These are phyloP conservation scores for Gymnopus androsaceus DNA, from an alignment of 1,284 basidiomycete genomes.

Conservation along the genomic window DNA sequence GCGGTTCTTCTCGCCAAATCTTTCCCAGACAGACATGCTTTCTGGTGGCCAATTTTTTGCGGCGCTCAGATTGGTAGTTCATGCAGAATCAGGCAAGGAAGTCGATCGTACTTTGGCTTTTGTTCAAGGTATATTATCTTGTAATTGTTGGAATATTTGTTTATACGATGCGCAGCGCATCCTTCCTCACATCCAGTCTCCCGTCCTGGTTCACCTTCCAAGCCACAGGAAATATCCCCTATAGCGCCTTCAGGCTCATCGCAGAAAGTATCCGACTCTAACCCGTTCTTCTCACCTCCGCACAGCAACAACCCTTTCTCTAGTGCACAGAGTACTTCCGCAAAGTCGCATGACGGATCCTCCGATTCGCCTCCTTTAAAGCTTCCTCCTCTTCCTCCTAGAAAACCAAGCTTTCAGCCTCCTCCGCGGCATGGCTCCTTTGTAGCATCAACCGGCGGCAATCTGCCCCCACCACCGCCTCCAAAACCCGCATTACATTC, in stretches of 20 bases:
- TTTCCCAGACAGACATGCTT: constrained; percentile 52
- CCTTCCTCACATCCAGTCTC: constrained; percentile 11
- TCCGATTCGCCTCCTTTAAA: constrained; percentile 8
- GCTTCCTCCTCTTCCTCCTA: constrained; percentile 19
- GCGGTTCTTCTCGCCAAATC: constrained; percentile 56
- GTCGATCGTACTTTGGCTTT: constrained; percentile 66
- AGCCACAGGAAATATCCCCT: background rate
- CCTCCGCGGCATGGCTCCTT: constrained; percentile 23
- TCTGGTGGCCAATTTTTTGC: constrained; percentile 77
- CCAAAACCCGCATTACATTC: constrained; percentile 32
- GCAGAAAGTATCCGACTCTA: constrained; percentile 10
- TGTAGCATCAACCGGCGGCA: constrained; percentile 32
- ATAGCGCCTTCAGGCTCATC: background rate
- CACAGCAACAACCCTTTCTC: constrained; percentile 16
- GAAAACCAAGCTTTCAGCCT: constrained; percentile 24
- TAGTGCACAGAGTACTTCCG: constrained; percentile 11
- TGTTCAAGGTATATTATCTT: constrained; percentile 55
- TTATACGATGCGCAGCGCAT: constrained; percentile 10
- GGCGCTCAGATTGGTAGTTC: constrained; percentile 61
- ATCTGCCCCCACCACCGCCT: constrained; percentile 21
- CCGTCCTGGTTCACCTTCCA: constrained; percentile 15
- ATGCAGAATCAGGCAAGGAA: constrained; percentile 59
- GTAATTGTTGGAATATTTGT: background rate
- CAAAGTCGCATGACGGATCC: constrained; percentile 14
- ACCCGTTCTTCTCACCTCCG: constrained; percentile 10